Conservation (phyloP, 2,329 filamentous ascomycete genomes). For the Epichloe baconii region DNA sequence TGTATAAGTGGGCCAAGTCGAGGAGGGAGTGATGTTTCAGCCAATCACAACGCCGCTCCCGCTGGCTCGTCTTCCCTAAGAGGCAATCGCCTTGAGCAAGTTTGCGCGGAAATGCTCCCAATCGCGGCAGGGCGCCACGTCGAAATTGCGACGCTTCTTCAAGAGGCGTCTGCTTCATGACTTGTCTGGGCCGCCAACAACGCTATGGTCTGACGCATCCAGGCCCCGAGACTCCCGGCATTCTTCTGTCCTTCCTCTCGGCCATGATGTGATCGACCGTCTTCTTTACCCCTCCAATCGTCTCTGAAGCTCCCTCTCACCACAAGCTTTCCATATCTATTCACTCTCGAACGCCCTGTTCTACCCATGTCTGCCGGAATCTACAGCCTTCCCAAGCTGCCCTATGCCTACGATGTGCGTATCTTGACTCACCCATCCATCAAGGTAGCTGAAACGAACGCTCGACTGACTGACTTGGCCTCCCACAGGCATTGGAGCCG, state of each 20-base stretch:
- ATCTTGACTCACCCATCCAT: not conserved
- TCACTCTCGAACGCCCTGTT: not conserved
- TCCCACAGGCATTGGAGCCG: conserved; percentile 51
- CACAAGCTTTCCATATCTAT: not conserved
- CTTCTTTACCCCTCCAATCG: not conserved
- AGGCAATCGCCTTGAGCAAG: conserved; percentile 20
- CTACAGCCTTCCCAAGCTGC: conserved; percentile 51
- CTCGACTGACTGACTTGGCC: not conserved
- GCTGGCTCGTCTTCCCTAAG: conserved; percentile 12
- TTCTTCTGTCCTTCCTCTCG: too few species aligned
- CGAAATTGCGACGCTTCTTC: too few species aligned
- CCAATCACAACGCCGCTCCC: conserved; percentile 18
- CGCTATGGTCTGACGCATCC: too few species aligned
- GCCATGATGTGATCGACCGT: too few species aligned
- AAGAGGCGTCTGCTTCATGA: too few species aligned
- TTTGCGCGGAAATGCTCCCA: conserved; percentile 21
- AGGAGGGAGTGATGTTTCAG: not conserved
- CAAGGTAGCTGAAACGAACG: conserved; percentile 29
- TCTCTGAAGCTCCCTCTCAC: not conserved
- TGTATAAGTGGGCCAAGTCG: not conserved
- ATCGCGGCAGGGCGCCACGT: not conserved
- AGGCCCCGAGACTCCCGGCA: too few species aligned
- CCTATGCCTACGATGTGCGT: conserved; percentile 58
- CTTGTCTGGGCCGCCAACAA: too few species aligned
- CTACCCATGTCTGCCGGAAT: conserved; percentile 23